Conservation (phyloP, 2,329 filamentous ascomycete species). For the Trichoderma koningiopsis region DNA sequence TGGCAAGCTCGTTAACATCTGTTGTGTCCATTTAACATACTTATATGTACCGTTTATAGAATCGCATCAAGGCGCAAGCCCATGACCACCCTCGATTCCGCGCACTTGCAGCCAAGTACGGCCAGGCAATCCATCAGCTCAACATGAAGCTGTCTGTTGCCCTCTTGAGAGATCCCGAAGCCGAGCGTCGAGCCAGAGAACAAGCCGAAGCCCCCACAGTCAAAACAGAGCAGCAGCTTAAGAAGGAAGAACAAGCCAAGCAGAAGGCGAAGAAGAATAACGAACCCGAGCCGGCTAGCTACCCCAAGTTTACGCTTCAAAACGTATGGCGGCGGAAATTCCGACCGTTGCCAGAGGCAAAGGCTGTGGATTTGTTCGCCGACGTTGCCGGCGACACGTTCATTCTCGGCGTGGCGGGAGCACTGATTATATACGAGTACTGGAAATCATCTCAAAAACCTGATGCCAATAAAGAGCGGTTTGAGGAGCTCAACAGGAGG, state of each 20-base stretch:
- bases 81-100: constrained; percentile 66
- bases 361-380: constrained; percentile 68
- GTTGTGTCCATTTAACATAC: not conserved
- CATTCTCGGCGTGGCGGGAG: constrained; percentile 60
- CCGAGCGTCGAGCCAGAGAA: constrained; percentile 61
- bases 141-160: constrained; percentile 67
- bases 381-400: constrained; percentile 66
- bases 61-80: constrained; percentile 66
- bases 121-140: constrained; percentile 65
- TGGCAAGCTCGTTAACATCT: not conserved
- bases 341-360: constrained; percentile 62
- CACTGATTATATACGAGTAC: constrained; percentile 63
- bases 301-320: constrained; percentile 36
- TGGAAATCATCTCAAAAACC: constrained; percentile 62
- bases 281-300: constrained; percentile 12
- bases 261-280: constrained; percentile 44
- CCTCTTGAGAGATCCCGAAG: constrained; percentile 58
- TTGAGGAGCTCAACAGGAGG: constrained; percentile 52
- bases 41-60: constrained; percentile 47
- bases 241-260: constrained; percentile 54
- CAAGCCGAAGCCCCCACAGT: constrained; percentile 65
- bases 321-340: constrained; percentile 66
- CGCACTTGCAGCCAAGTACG: constrained; percentile 61
- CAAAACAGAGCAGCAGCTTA: constrained; percentile 63
- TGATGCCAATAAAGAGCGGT: constrained; percentile 56